These are phyloP conservation scores for Kodamaea fungicola DNA, from an alignment of 1,139 yeast genomes.

Conservation along the genomic window DNA sequence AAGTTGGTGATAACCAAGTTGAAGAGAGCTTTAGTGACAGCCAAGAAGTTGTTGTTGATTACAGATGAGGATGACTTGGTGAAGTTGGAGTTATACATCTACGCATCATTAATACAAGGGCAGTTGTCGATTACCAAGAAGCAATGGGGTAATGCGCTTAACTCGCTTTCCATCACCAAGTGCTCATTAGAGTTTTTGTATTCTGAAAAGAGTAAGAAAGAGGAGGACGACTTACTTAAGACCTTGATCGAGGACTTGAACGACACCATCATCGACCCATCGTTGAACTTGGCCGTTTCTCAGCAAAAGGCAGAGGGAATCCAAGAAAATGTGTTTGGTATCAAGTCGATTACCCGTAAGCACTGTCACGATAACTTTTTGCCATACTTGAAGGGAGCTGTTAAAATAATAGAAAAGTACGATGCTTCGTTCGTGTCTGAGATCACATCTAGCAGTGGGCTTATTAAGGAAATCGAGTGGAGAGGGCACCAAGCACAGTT, in stretches of 20 bases:
- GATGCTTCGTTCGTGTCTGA: slow-evolving; percentile 44
- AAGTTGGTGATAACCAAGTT: slow-evolving; percentile 63
- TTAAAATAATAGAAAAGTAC: slow-evolving; percentile 34
- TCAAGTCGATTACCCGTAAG: slow-evolving; percentile 43
- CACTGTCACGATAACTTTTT: slow-evolving; percentile 33
- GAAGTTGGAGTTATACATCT: slow-evolving; percentile 57
- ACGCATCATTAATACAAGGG: slow-evolving; percentile 60
- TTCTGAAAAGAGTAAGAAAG: slow-evolving; percentile 10
- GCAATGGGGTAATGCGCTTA: slow-evolving; percentile 54
- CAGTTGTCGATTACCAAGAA: slow-evolving; percentile 53
- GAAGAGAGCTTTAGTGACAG: slow-evolving; percentile 54
- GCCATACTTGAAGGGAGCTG: slow-evolving; percentile 33
- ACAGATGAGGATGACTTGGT: slow-evolving; percentile 25
- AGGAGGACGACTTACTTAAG: slow-evolving; percentile 25
- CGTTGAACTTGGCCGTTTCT: slow-evolving; percentile 55
- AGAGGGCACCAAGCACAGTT: slow-evolving; percentile 68
- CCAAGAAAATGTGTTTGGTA: slow-evolving; percentile 9
- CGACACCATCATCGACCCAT: slow-evolving; percentile 65
- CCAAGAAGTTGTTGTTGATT: slow-evolving; percentile 42
- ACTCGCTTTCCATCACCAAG: slow-evolving; percentile 57
- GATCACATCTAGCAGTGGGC: slow-evolving; percentile 23
- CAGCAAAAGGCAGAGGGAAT: slow-evolving; percentile 26
- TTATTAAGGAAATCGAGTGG: slow-evolving; percentile 55
- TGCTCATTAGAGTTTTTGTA: slow-evolving; percentile 55
- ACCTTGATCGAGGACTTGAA: slow-evolving; percentile 54